phyloP scores from a whole-genome alignment of 2,329 filamentous ascomycete species.

The Monosporascus sp. region DNA sequence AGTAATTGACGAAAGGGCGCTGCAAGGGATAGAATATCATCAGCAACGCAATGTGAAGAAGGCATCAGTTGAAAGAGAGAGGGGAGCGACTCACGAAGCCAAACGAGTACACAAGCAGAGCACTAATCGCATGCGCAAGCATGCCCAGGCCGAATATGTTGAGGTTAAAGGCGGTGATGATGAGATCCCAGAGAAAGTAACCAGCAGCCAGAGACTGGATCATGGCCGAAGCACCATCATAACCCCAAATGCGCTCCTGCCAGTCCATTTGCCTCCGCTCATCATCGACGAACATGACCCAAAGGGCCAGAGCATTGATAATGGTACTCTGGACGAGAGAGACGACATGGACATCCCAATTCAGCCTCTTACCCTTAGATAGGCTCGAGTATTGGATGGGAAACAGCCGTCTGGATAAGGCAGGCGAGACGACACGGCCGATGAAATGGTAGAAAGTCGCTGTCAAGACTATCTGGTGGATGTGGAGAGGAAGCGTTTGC shows the following conservation, averaged over 20 bases:
- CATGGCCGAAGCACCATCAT: slow-evolving; percentile 65
- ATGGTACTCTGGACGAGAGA: slow-evolving; percentile 72
- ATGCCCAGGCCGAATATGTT: slow-evolving; percentile 71
- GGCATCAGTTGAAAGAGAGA: slow-evolving; percentile 2
- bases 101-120: slow-evolving; percentile 67
- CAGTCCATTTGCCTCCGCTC: slow-evolving; percentile 62
- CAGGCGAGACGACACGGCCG: slow-evolving; percentile 61
- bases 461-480: slow-evolving; percentile 68
- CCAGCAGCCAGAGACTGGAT: slow-evolving; percentile 72
- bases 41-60: background rate
- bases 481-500: slow-evolving; percentile 65
- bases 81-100: slow-evolving; percentile 62
- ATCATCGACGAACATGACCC: slow-evolving; percentile 63
- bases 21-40: slow-evolving; percentile 28
- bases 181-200: slow-evolving; percentile 80
- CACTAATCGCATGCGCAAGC: slow-evolving; percentile 70
- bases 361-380: slow-evolving; percentile 60
- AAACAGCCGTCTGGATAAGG: slow-evolving; percentile 56
- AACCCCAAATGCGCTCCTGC: slow-evolving; percentile 69
- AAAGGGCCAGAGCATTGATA: slow-evolving; percentile 69
- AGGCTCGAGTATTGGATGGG: slow-evolving; percentile 58
- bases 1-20: slow-evolving; percentile 82
- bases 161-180: slow-evolving; percentile 62
- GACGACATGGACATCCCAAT: slow-evolving; percentile 83
- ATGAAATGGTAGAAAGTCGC: slow-evolving; percentile 64